Evolutionary conservation across 306 rosid genomes (phyloP).

Genomic region (Betula pendula): DNA sequence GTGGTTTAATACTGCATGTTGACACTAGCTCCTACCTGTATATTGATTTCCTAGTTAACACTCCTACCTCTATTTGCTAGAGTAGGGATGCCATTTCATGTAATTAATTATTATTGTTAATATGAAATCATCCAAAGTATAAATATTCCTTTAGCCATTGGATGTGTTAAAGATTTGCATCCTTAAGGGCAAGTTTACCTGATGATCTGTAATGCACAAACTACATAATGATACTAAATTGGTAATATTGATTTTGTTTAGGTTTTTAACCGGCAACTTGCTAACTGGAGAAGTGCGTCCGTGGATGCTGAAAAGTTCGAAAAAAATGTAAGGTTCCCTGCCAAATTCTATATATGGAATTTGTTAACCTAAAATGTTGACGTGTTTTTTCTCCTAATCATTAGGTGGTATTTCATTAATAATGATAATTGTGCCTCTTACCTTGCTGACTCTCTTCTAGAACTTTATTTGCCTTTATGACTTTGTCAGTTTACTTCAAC

Average conservation of each 20-base stretch:
- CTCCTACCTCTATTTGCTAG: too few relatives aligned
- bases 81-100: too few relatives aligned
- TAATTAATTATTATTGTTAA: too few relatives aligned
- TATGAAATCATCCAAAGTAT: neutral
- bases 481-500: neutral
- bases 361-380: neutral
- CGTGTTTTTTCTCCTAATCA: neutral
- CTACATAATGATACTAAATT: neutral
- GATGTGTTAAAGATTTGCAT: too few relatives aligned
- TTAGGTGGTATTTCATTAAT: neutral
- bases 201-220: neutral
- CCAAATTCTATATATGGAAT: constrained; percentile 4
- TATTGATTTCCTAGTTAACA: too few relatives aligned
- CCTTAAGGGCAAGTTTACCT: neutral
- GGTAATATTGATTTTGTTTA: constrained; percentile 26
- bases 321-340: constrained; percentile 41
- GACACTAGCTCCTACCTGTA: too few relatives aligned
- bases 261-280: constrained; percentile 72
- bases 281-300: constrained; percentile 57
- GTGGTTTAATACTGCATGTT: neutral
- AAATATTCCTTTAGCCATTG: neutral
- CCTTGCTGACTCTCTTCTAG: neutral
- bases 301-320: constrained; percentile 41
- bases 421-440: neutral
- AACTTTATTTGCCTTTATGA: neutral